phyloP scores from a whole-genome alignment of 768 basidiomycete species.

The Tephrocybe rancida region DNA sequence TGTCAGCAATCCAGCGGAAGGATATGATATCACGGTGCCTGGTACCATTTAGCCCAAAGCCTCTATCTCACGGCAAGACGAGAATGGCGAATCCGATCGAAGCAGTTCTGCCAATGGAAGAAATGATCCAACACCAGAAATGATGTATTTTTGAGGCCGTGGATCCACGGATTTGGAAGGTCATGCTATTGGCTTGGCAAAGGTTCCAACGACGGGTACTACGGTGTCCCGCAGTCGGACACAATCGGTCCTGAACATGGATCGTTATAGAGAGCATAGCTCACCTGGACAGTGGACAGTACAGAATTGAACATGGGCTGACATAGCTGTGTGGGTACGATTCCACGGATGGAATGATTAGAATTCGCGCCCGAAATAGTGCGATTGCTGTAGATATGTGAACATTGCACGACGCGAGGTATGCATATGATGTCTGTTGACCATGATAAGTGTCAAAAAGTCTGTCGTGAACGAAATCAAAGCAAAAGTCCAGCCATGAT shows the following conservation, averaged over 20 bases:
- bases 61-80: constrained; percentile 7
- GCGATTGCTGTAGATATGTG: background rate
- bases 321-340: background rate
- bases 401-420: background rate
- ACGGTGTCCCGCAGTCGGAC: background rate
- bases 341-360: background rate
- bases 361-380: background rate
- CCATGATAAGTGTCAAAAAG: background rate
- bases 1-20: too few species aligned
- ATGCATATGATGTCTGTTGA: background rate
- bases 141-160: background rate
- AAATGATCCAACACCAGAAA: background rate
- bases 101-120: background rate
- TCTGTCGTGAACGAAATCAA: constrained; percentile 9
- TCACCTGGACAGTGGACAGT: background rate
- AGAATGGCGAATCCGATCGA: background rate
- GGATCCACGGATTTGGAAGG: constrained; percentile 10
- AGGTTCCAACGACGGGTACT: background rate
- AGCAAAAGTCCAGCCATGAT: constrained; percentile 17
- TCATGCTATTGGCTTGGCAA: constrained; percentile 2
- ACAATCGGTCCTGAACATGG: background rate
- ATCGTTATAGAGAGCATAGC: background rate
- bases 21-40: too few species aligned
- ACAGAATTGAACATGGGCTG: too few species aligned
- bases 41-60: background rate